Evolutionary conservation across 768 basidiomycete species (phyloP).

Genomic region (Russula foetens): DNA sequence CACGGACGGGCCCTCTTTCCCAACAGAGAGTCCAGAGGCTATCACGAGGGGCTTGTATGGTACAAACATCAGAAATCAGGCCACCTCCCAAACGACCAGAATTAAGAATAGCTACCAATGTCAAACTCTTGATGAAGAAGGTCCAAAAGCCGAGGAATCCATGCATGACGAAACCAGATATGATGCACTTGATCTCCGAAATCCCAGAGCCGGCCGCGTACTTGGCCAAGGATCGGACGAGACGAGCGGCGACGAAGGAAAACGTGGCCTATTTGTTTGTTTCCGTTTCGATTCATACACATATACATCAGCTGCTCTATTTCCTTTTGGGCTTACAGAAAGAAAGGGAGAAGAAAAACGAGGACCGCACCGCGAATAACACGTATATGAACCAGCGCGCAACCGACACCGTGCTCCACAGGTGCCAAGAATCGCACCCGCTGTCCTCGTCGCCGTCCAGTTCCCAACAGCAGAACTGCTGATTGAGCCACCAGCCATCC

Average conservation of each 20-base stretch:
- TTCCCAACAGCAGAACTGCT: conserved; percentile 98
- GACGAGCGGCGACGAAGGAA: conserved; percentile 79
- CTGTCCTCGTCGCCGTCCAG: conserved; percentile 73
- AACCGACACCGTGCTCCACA: conserved; percentile 69
- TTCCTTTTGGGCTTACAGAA: too few relatives aligned
- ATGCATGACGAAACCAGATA: conserved; percentile 96
- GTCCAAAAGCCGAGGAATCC: conserved; percentile 88
- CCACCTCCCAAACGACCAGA: background rate
- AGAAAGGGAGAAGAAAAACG: background rate
- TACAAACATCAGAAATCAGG: conserved; percentile 10
- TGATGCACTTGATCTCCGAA: conserved; percentile 96
- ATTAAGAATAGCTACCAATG: conserved; percentile 47
- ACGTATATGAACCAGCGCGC: conserved; percentile 85
- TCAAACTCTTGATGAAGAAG: conserved; percentile 88
- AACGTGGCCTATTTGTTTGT: conserved; percentile 60
- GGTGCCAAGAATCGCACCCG: conserved; percentile 85
- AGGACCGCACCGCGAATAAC: conserved; percentile 67
- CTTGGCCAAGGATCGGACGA: conserved; percentile 82
- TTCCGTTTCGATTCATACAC: too few relatives aligned
- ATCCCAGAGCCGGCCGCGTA: conserved; percentile 98
- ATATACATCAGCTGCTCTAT: background rate
- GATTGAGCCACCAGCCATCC: conserved; percentile 97
- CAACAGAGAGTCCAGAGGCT: conserved; percentile 92
- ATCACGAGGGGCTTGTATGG: conserved; percentile 91
- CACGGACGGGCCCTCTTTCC: conserved; percentile 97